Evolutionary conservation across 148 eudicot genomes (phyloP).

Genomic region (Mesembryanthemum crystallinum): DNA sequence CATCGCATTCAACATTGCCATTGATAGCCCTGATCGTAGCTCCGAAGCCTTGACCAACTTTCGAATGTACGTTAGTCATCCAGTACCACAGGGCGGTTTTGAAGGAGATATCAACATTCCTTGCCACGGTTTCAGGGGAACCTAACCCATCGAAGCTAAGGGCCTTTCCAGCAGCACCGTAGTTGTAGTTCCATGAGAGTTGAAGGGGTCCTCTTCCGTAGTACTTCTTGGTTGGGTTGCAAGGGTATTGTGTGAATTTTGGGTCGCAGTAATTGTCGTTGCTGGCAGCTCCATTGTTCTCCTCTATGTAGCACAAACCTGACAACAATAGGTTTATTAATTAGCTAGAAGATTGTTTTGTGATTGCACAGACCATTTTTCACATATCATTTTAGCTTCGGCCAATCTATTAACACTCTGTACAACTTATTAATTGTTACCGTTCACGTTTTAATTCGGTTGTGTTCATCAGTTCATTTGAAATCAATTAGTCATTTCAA

Average conservation of each 20-base stretch:
- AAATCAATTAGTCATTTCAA: too few species aligned
- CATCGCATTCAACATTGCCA: conserved; percentile 44
- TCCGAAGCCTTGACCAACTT: conserved; percentile 54
- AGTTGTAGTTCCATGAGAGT: conserved; percentile 57
- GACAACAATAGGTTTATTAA: too few species aligned
- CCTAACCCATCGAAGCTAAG: conserved; percentile 42
- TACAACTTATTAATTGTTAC: too few species aligned
- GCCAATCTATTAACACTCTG: too few species aligned
- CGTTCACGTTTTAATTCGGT: too few species aligned
- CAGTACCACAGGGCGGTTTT: conserved; percentile 62
- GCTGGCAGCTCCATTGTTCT: conserved; percentile 13
- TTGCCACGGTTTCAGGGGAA: conserved; percentile 48
- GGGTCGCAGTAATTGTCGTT: conserved; percentile 31
- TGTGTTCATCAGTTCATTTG: too few species aligned
- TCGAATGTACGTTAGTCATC: conserved; percentile 40
- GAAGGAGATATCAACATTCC: conserved; percentile 43
- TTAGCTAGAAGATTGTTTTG: too few species aligned
- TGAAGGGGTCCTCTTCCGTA: conserved; percentile 71
- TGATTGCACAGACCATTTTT: too few species aligned
- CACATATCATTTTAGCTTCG: too few species aligned
- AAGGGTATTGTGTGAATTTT: conserved; percentile 37
- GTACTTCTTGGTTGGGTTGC: conserved; percentile 36
- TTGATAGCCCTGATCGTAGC: conserved; percentile 56
- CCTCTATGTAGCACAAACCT: conserved; percentile 58
- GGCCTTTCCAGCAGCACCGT: conserved; percentile 40